These are phyloP conservation scores for Akanthomyces dipterigenus DNA, from an alignment of 2,329 filamentous ascomycete species.

Conservation along the genomic window DNA sequence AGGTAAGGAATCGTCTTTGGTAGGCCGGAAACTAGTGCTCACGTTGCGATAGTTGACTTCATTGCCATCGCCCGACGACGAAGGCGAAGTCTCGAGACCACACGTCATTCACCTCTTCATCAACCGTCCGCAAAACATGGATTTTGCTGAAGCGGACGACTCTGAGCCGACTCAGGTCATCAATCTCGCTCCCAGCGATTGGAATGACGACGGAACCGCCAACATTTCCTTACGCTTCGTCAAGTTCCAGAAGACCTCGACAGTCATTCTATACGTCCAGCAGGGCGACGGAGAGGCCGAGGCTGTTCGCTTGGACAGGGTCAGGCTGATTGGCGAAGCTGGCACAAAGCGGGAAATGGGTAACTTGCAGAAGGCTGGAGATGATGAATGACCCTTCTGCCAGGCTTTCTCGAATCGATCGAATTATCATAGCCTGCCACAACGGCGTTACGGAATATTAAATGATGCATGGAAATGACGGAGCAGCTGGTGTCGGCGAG, in stretches of 20 bases:
- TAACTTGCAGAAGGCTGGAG: constrained; percentile 89
- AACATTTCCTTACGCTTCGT: constrained; percentile 76
- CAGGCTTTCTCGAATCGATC: background rate
- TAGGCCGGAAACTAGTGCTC: background rate
- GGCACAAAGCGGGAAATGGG: constrained; percentile 91
- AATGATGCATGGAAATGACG: background rate
- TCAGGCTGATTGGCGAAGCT: constrained; percentile 77
- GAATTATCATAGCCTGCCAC: background rate
- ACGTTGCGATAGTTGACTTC: constrained; percentile 64
- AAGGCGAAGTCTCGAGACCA: constrained; percentile 73
- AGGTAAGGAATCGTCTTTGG: constrained; percentile 36
- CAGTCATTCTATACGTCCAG: constrained; percentile 79
- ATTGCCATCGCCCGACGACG: constrained; percentile 54
- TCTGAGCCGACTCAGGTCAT: constrained; percentile 74
- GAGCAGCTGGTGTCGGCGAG: background rate
- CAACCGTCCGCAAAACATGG: constrained; percentile 83
- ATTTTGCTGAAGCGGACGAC: constrained; percentile 92
- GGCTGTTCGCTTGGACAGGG: constrained; percentile 74
- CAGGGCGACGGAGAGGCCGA: constrained; percentile 79
- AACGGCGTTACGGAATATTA: constrained; percentile 7
- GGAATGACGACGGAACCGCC: constrained; percentile 72
- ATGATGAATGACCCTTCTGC: constrained; percentile 48
- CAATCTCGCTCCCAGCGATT: constrained; percentile 67
- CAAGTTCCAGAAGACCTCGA: constrained; percentile 93
- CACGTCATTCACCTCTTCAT: constrained; percentile 78